These are phyloP conservation scores for Prunus padus DNA, from an alignment of 306 rosid genomes.

Conservation along the genomic window DNA sequence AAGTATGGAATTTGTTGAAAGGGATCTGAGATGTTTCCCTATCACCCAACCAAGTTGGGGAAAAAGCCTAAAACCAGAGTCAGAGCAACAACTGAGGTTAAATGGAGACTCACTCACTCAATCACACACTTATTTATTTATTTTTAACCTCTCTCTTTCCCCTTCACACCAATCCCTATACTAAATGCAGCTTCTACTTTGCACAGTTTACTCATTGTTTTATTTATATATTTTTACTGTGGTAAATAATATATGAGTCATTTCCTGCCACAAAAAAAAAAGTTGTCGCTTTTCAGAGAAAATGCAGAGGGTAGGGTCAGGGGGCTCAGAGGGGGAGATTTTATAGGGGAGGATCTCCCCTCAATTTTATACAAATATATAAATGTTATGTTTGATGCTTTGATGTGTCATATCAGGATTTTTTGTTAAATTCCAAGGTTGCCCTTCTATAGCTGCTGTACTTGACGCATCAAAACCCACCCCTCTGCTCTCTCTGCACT, in stretches of 20 bases:
- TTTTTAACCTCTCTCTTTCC: background rate
- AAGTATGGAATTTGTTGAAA: background rate
- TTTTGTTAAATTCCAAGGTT: background rate
- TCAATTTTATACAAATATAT: slow-evolving; percentile 17
- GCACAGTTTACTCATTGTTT: too few relatives aligned
- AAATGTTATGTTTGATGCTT: background rate
- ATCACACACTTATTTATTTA: too few relatives aligned
- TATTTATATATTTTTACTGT: background rate
- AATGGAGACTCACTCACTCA: background rate
- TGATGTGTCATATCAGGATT: slow-evolving; percentile 10
- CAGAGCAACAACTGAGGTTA: background rate
- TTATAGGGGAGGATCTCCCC: slow-evolving; percentile 23
- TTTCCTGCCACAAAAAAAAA: background rate
- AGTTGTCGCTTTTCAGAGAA: background rate
- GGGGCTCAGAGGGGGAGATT: background rate
- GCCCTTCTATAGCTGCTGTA: background rate
- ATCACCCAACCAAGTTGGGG: slow-evolving; percentile 8
- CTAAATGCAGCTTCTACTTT: background rate
- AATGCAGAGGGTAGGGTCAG: background rate
- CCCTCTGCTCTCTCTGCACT: background rate
- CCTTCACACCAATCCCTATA: background rate
- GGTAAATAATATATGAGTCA: background rate
- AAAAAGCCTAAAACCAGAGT: background rate
- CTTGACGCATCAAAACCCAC: background rate
- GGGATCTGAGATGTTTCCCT: slow-evolving; percentile 3